Evolutionary conservation across 2,329 filamentous ascomycete genomes (phyloP).

Genomic region (Colletotrichum tropicale): DNA sequence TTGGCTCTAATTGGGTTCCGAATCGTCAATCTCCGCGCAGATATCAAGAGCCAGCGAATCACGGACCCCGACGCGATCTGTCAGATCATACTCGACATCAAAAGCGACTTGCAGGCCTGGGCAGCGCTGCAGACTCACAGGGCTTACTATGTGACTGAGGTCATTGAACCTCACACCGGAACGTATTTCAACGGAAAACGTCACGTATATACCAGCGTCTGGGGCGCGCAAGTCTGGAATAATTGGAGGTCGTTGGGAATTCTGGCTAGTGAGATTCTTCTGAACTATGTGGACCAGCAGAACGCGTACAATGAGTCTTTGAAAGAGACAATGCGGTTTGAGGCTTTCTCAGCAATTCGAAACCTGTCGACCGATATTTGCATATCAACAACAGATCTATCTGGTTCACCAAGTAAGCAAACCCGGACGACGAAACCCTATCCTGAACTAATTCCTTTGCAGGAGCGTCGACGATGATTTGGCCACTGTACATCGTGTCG

Average conservation of each 20-base stretch:
- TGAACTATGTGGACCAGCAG: not conserved
- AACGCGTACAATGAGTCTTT: not conserved
- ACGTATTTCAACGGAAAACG: constrained; percentile 13
- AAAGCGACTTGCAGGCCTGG: not conserved
- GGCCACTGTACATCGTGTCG: constrained; percentile 21
- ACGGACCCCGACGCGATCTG: constrained; percentile 15
- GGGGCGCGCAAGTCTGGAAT: constrained; percentile 25
- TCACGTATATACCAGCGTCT: constrained; percentile 19
- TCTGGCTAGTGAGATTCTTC: constrained; percentile 19
- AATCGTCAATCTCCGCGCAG: constrained; percentile 24
- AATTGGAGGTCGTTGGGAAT: constrained; percentile 24
- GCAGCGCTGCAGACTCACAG: not conserved
- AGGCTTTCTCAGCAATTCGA: not conserved
- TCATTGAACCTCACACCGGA: not conserved
- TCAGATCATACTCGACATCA: not conserved
- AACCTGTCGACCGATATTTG: not conserved
- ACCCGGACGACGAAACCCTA: not conserved
- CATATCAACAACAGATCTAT: not conserved
- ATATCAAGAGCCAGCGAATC: constrained; percentile 18
- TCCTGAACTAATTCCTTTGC: not conserved
- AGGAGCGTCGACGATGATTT: constrained; percentile 12
- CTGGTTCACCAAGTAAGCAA: not conserved
- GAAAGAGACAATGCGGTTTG: not conserved
- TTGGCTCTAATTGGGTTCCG: constrained; percentile 20
- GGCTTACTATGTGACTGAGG: not conserved